phyloP scores from a whole-genome alignment of 331 rosid genomes.

The Ulmus americana region DNA sequence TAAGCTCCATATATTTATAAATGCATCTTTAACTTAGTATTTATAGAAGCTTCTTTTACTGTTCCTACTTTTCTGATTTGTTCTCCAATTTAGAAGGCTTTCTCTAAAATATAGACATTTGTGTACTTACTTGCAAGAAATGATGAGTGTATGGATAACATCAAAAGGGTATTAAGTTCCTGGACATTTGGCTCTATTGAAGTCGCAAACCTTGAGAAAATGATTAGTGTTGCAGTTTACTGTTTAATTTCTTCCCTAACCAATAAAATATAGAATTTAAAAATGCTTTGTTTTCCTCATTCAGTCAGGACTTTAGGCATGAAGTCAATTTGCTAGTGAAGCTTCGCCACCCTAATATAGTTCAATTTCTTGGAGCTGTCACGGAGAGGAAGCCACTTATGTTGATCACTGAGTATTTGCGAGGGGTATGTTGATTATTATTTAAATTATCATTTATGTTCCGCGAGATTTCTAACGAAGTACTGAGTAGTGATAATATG shows the following conservation, averaged over 20 bases:
- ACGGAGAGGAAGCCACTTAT: slow-evolving; percentile 90
- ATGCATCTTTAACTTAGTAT: not conserved
- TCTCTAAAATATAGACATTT: not conserved
- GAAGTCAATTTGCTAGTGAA: slow-evolving; percentile 94
- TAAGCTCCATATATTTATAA: slow-evolving; percentile 36
- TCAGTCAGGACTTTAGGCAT: slow-evolving; percentile 94
- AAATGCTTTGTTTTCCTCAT: slow-evolving; percentile 20
- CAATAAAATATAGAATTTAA: not conserved
- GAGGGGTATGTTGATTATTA: slow-evolving; percentile 63
- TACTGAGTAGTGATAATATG: slow-evolving; percentile 6
- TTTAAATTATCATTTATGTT: slow-evolving; percentile 6
- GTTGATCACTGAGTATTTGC: slow-evolving; percentile 87
- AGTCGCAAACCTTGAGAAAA: not conserved
- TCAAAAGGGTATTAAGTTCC: slow-evolving; percentile 7
- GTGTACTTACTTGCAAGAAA: not conserved
- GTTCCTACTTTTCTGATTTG: not conserved
- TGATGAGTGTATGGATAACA: slow-evolving; percentile 14
- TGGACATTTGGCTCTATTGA: slow-evolving; percentile 6
- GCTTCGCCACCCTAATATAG: slow-evolving; percentile 97
- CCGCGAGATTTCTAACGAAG: slow-evolving; percentile 14
- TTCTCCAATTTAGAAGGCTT: slow-evolving; percentile 3
- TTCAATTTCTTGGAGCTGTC: slow-evolving; percentile 99
- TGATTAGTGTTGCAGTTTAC: not conserved
- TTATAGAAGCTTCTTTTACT: not conserved
- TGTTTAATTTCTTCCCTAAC: not conserved